Base-by-base conservation (phyloP, 2,329 filamentous ascomycete genomes). In the Trichoderma breve region DNA sequence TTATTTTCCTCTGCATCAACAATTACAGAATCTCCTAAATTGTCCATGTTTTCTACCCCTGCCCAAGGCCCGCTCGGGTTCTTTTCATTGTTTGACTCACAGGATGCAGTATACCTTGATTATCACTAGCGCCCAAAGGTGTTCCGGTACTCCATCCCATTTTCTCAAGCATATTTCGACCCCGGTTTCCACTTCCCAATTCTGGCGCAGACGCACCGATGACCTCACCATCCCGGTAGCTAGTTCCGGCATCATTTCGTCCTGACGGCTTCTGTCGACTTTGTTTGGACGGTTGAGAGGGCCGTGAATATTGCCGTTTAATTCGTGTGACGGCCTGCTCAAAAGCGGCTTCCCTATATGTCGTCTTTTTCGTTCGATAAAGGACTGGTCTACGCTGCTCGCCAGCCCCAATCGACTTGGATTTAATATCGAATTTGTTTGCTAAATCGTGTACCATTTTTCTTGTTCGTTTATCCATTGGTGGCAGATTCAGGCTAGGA, bases 101-200 rank as follows among this genome's bases (percentile, higher is more conserved):
- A 0, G 95, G 95, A 73, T 93, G 89, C 74, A 97, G 82, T 67
- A 97, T 96, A 36, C 96, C 96, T 81, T 96, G 93, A 80, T 97
- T 97, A 74, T 97, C 90, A 1, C 85, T 79, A 12, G 93, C 89
- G 67, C 96, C 96, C 1, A 99, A 86, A 1, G 92, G 93, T 78
- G 91, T 97, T 6, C 96, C 96, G 67, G 87, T 91, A 73, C 89
- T 92, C 95, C 96, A 99, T 4, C 96, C 96, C 96, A 98, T 98
- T 83, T 96, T 98, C 83, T 97, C 94, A 74, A 99, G 83, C 90
- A 99, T 93, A 3, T 90, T 89, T 65, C 94, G 89, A 12, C 96
- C 96, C 75, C 90, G 93, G 79, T 97, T 98, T 68, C 92, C 92
- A 5, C 86, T 84, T 1, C 93, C 93, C 36, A 99, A 86, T 80